Base-by-base conservation (phyloP, 2,329 filamentous ascomycete species). In the Rhexocercosporidium sp. region DNA sequence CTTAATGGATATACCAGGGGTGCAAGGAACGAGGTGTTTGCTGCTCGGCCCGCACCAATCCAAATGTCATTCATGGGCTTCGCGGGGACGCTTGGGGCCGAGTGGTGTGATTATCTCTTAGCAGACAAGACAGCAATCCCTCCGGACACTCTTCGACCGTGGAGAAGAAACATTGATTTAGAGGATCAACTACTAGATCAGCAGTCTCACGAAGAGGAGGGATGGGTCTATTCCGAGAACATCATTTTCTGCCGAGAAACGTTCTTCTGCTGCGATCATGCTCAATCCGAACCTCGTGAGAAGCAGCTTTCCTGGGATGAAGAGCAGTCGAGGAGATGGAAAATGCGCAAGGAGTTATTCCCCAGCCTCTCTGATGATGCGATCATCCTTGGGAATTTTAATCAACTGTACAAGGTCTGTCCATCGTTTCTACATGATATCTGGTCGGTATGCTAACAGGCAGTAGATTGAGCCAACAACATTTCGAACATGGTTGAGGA, bases 61-160 rank as follows among this genome's bases (percentile, higher is more conserved):
- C 96, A 99, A 72, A 99, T 99, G 96, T 97, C 96, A 0, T 99
- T 99, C 76, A 99, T 99, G 96, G 96, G 96, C 0, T 99, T 99
- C 77, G 96, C 96, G 0, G 96, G 96, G 11, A 97, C 95, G 0
- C 82, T 99, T 0, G 96, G 96, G 6, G 96, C 96, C 2, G 96
- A 99, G 77, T 99, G 96, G 96, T 99, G 96, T 74, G 96, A 99
- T 78, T 99, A 99, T 76, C 89, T 99, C 18, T 86, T 98, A 29
- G 94, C 96, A 3, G 96, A 99, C 75, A 85, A 91, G 60, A 95
- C 91, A 1, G 94, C 96, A 0, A 90, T 99, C 62, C 96, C 96
- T 0, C 86, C 85, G 0, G 87, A 89, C 29, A 97, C 95, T 0
- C 82, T 98, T 31, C 88, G 94, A 14, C 93, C 93, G 1, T 92